These are phyloP conservation scores for Podospora tetraspora DNA, from an alignment of 495 filamentous ascomycete genomes.

Conservation along the genomic window DNA sequence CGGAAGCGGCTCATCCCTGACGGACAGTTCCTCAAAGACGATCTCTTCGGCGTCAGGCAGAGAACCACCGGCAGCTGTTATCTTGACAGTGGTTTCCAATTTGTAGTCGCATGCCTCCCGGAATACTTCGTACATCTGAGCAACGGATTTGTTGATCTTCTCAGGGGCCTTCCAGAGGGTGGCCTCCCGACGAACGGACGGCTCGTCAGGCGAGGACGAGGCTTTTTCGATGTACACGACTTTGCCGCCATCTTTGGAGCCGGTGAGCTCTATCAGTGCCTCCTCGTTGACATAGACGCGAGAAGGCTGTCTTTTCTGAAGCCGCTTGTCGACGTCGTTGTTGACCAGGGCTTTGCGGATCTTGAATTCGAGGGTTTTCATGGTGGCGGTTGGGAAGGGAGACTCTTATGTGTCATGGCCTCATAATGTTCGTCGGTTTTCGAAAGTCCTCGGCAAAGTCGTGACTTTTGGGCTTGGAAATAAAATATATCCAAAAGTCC, in stretches of 20 bases:
- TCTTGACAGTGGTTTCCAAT: constrained; percentile 54
- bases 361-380: constrained; percentile 40
- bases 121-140: constrained; percentile 61
- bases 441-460: background rate
- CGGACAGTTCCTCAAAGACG: constrained; percentile 29
- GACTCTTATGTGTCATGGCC: background rate
- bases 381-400: constrained; percentile 5
- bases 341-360: constrained; percentile 43
- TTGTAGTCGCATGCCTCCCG: constrained; percentile 60
- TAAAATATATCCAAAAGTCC: background rate
- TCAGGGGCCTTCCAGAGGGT: constrained; percentile 62
- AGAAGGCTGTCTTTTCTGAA: constrained; percentile 39
- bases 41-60: constrained; percentile 38
- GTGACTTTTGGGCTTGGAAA: background rate
- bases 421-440: background rate
- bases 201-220: constrained; percentile 15
- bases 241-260: constrained; percentile 52
- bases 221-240: constrained; percentile 48
- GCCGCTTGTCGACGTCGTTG: constrained; percentile 37
- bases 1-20: background rate
- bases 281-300: constrained; percentile 63
- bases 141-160: constrained; percentile 56
- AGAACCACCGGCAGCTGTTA: constrained; percentile 36
- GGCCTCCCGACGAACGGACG: constrained; percentile 42
- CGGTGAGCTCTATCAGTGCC: constrained; percentile 53